Conservation (phyloP, 495 filamentous ascomycete species). For the Trichoderma orchidacearum region DNA sequence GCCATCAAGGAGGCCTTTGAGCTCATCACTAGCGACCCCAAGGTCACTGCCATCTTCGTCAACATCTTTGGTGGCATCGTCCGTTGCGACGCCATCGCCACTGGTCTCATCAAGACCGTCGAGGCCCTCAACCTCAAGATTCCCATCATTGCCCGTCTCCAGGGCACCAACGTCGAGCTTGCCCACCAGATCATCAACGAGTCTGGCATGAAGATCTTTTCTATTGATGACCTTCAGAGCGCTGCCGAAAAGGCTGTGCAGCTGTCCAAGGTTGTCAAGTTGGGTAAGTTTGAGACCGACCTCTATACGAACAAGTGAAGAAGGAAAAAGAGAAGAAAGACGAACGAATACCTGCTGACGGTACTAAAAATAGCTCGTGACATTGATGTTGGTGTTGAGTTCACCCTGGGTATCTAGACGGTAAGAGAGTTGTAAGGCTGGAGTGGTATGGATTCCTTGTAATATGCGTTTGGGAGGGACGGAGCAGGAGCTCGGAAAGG, state of each 20-base stretch:
- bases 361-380: constrained; percentile 54
- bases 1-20: constrained; percentile 97
- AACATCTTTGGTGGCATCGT: constrained; percentile 99
- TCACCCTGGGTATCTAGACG: constrained; percentile 81
- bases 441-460: constrained; percentile 11
- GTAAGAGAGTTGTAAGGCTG: constrained; percentile 12
- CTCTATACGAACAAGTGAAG: neutral
- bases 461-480: constrained; percentile 15
- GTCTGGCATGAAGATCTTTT: constrained; percentile 98
- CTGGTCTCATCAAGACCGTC: constrained; percentile 88
- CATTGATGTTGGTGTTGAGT: constrained; percentile 96
- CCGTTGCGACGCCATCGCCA: constrained; percentile 92
- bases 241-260: constrained; percentile 98
- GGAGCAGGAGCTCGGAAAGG: neutral
- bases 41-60: constrained; percentile 97
- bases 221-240: constrained; percentile 92
- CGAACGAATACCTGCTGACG: constrained; percentile 4
- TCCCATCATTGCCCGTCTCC: constrained; percentile 88
- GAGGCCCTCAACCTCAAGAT: constrained; percentile 88
- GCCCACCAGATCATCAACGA: constrained; percentile 95
- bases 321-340: neutral
- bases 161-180: constrained; percentile 97
- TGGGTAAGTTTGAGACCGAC: constrained; percentile 45
- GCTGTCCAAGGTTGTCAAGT: constrained; percentile 97
- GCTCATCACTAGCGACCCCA: constrained; percentile 94